Evolutionary conservation across 306 rosid species (phyloP), one percentile per base, ranked within the genome.

Genomic region (Lotus japonicus): DNA sequence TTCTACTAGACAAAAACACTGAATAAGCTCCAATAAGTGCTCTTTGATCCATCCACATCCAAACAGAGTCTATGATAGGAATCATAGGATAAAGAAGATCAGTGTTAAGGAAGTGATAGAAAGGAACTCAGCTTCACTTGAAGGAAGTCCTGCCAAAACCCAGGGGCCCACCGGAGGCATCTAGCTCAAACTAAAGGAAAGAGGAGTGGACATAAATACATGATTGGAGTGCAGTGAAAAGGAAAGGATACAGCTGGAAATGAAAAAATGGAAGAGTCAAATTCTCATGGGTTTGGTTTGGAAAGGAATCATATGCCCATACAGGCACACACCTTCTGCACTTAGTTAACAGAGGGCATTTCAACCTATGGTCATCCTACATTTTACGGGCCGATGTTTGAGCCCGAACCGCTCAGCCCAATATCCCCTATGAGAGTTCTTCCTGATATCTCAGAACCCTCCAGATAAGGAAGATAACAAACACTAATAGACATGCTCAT

Each of bases 101-200:
- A 21, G 26, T 21, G 26, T 21, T 21, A 21, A 21, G 26, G 2
- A 21, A 21, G 26, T 21, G 26, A 1, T 21, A 21, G 2, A 21
- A 21, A 21, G 26, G 26, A 21, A 3, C 26, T 21, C 26, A 21
- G 26, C 26, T 21, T 21, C 26, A 1, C 2, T 21, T 1, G 26
- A 3, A 21, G 2, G 3, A 3, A 1, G 26, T 21, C 26, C 26
- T 21, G 26, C 26, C 26, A 21, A 21, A 21, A 21, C 26, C 60
- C 38, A 35, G 56, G 59, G 63, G 31, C 23, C 70, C 58, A 42
- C 52, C 39, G 7, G 28, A 62, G 75, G 58, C 58, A 52, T 52
- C 54, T 60, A 64, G 28, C 45, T 49, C 62, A 68, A 57, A 68
- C 35, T 58, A 76, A 53, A 43, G 80, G 28, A 53, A 68, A 69